phyloP scores from a whole-genome alignment of 1,284 basidiomycete species.

The Apiotrichum siamense region DNA sequence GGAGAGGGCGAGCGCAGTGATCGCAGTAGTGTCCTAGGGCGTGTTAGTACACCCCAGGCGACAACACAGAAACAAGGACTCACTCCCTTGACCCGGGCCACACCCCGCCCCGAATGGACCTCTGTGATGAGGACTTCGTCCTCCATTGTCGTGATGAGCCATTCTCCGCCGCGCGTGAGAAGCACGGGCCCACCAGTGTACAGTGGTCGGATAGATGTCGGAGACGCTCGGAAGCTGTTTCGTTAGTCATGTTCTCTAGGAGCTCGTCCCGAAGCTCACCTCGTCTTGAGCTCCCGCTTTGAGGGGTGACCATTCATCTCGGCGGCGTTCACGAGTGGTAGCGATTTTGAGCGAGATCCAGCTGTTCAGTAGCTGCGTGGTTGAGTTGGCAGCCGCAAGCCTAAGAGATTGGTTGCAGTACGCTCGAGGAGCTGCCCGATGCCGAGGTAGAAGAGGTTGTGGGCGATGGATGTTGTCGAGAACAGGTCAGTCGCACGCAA shows the following conservation, averaged over 20 bases:
- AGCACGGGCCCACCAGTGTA: slow-evolving; percentile 84
- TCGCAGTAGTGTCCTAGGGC: slow-evolving; percentile 53
- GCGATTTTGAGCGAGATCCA: not conserved
- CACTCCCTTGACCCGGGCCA: slow-evolving; percentile 77
- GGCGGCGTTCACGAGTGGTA: not conserved
- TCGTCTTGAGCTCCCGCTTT: slow-evolving; percentile 38
- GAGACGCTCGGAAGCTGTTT: slow-evolving; percentile 45
- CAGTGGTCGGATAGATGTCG: slow-evolving; percentile 55
- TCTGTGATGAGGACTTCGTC: slow-evolving; percentile 82
- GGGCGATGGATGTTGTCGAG: not conserved
- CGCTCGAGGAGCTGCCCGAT: too few relatives aligned
- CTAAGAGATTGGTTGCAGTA: too few relatives aligned
- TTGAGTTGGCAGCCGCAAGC: too few relatives aligned
- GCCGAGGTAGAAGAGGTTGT: not conserved
- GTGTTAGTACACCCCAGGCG: slow-evolving; percentile 38
- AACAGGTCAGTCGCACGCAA: too few relatives aligned
- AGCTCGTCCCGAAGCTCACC: slow-evolving; percentile 17
- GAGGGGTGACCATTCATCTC: slow-evolving; percentile 33
- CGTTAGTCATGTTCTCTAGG: not conserved
- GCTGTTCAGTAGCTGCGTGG: not conserved
- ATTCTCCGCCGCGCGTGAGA: slow-evolving; percentile 68
- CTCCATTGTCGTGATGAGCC: slow-evolving; percentile 76
- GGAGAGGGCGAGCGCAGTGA: slow-evolving; percentile 50
- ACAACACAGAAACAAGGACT: slow-evolving; percentile 40
- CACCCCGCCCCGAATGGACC: slow-evolving; percentile 62